Percentiles rank a stretch among this genome's conserved stretches.
Conservation (phyloP, 192 early-diverging fungal species). For the Rhizoclosmatium globosum region DNA sequence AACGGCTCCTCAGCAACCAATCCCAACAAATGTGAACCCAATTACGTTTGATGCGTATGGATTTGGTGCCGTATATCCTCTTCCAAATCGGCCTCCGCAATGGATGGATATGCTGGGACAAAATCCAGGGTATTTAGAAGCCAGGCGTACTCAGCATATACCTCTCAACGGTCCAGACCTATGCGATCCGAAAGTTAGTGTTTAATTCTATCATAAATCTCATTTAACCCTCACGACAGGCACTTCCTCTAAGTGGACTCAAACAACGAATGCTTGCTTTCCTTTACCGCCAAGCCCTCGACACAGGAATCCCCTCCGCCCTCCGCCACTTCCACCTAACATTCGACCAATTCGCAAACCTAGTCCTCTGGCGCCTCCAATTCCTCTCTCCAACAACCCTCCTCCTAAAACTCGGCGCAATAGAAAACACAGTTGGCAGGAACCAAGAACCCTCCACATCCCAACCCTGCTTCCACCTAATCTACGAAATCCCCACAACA, state of each 20-base stretch:
- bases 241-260: conserved; percentile 57
- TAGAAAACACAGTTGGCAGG: conserved; percentile 58
- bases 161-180: too few species aligned
- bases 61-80: too few species aligned
- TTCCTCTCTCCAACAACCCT: conserved; percentile 66
- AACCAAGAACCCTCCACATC: conserved; percentile 20
- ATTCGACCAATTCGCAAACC: conserved; percentile 63
- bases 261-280: conserved; percentile 74
- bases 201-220: too few species aligned
- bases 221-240: too few species aligned
- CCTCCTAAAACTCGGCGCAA: conserved; percentile 73
- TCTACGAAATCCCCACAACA: conserved; percentile 66
- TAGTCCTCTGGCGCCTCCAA: conserved; percentile 77
- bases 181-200: too few species aligned
- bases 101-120: too few species aligned
- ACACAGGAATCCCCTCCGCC: conserved; percentile 46
- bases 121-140: too few species aligned
- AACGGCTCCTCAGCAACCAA: too few species aligned
- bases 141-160: too few species aligned
- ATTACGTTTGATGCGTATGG: too few species aligned
- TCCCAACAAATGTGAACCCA: too few species aligned
- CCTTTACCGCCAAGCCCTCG: conserved; percentile 65
- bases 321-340: conserved; percentile 69
- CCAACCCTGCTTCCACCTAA: conserved; percentile 70
- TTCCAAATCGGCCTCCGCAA: too few species aligned